Conservation (phyloP, 1,139 yeast species). For the Suhomyces ambrosiae region DNA sequence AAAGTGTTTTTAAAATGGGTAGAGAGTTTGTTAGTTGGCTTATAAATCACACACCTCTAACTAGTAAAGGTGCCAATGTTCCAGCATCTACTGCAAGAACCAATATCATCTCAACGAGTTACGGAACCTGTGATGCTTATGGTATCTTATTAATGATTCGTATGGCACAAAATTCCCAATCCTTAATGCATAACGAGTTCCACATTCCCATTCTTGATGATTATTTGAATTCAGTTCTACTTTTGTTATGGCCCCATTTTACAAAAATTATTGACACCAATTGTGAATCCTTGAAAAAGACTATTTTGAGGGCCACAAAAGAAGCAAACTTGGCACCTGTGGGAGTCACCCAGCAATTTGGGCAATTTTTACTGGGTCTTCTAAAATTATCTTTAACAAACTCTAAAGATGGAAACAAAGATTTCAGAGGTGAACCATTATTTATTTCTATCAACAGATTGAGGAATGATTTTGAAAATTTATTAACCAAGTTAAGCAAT, state of each 20-base stretch:
- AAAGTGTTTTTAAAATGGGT: constrained; percentile 50
- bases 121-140: constrained; percentile 65
- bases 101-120: constrained; percentile 15
- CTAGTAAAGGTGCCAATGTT: constrained; percentile 20
- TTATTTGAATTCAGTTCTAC: constrained; percentile 66
- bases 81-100: constrained; percentile 24
- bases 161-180: constrained; percentile 63
- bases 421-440: constrained; percentile 64
- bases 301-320: constrained; percentile 32
- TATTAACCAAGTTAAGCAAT: constrained; percentile 66
- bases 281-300: constrained; percentile 64
- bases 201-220: constrained; percentile 77
- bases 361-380: constrained; percentile 72
- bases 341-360: constrained; percentile 73
- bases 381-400: constrained; percentile 52
- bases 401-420: constrained; percentile 23
- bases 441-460: constrained; percentile 67
- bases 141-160: constrained; percentile 81
- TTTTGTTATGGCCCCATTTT: constrained; percentile 82
- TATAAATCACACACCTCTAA: constrained; percentile 26
- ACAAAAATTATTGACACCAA: constrained; percentile 76
- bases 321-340: constrained; percentile 55
- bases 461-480: constrained; percentile 76
- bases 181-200: constrained; percentile 59
- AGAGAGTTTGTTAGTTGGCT: constrained; percentile 44